Conservation (phyloP, 257 asterid genomes). For the Phtheirospermum japonicum region DNA sequence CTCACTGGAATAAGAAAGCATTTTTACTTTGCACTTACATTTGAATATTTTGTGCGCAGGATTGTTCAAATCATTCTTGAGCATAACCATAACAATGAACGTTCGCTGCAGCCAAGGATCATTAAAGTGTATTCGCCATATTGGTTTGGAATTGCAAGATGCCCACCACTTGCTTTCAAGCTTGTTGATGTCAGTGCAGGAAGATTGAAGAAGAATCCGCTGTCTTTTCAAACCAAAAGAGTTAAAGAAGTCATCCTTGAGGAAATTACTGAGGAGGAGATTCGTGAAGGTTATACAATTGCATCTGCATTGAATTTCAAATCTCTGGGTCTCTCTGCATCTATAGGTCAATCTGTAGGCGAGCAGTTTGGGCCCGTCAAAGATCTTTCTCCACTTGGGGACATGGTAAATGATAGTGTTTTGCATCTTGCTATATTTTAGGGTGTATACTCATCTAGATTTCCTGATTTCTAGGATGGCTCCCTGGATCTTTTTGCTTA, state of each 20-base stretch:
- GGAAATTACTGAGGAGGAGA: constrained; percentile 92
- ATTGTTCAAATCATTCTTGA: constrained; percentile 86
- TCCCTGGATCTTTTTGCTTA: constrained; percentile 81
- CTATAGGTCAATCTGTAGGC: constrained; percentile 58
- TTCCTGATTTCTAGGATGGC: constrained; percentile 69
- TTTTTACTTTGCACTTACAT: constrained; percentile 15
- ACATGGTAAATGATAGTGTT: constrained; percentile 57
- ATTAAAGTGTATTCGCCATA: constrained; percentile 80
- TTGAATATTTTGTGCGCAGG: constrained; percentile 45
- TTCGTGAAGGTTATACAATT: constrained; percentile 77
- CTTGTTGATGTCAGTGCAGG: constrained; percentile 51
- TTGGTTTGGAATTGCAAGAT: constrained; percentile 81
- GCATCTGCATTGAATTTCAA: constrained; percentile 87
- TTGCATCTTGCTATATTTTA: constrained; percentile 24
- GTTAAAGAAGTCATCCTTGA: constrained; percentile 57
- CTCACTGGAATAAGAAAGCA: constrained; percentile 4
- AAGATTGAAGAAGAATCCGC: constrained; percentile 51
- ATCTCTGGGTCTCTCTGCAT: constrained; percentile 75
- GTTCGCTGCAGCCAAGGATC: constrained; percentile 59
- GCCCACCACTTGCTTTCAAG: constrained; percentile 89
- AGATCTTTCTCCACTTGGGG: constrained; percentile 86
- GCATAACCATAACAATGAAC: constrained; percentile 55
- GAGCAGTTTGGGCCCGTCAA: constrained; percentile 80
- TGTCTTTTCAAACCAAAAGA: constrained; percentile 57
- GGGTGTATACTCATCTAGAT: constrained; percentile 19